Base-by-base conservation (phyloP, 495 filamentous ascomycete genomes). In the Evernia prunastri region DNA sequence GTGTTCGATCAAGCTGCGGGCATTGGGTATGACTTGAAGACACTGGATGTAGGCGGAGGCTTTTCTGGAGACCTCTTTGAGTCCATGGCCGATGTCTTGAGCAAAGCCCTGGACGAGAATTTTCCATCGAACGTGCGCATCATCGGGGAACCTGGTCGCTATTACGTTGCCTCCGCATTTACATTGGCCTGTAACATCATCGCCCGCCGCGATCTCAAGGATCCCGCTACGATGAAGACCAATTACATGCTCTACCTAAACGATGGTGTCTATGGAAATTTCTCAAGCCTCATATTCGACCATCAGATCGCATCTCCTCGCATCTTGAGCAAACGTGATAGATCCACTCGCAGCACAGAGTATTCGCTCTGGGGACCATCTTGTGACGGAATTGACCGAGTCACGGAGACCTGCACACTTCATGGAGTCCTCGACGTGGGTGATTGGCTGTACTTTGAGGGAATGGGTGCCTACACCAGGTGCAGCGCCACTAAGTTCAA, bases 291-390 rank as follows among this genome's bases (percentile, higher is more conserved):
- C 80, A 95, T 99, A 77, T 99, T 96, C 75, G 95, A 97, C 71
- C 95, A 97, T 74, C 95, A 99, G 79, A 82, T 96, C 70, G 93
- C 92, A 0, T 76, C 87, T 51, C 90, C 93, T 58, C 90, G 87
- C 74, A 81, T 97, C 59, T 77, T 99, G 35, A 86, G 86, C 68
- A 70, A 66, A 40, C 60, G 29, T 13, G 81, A 80, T 67, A 66
- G 73, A 54, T 76, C 77, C 39, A 72, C 75, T 29, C 70, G 70
- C 12, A 54, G 69, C 36, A 81, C 78, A 59, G 78, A 82, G 57
- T 99, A 97, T 77, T 96, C 91, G 54, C 89, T 99, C 75, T 99
- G 94, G 94, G 94, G 94, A 17, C 94, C 94, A 18, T 97, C 95
- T 29, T 99, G 94, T 72, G 94, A 99, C 73, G 92, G 92, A 63